These are phyloP conservation scores for Aspergillus haitiensis DNA, from an alignment of 495 filamentous ascomycete species.

Conservation along the genomic window DNA sequence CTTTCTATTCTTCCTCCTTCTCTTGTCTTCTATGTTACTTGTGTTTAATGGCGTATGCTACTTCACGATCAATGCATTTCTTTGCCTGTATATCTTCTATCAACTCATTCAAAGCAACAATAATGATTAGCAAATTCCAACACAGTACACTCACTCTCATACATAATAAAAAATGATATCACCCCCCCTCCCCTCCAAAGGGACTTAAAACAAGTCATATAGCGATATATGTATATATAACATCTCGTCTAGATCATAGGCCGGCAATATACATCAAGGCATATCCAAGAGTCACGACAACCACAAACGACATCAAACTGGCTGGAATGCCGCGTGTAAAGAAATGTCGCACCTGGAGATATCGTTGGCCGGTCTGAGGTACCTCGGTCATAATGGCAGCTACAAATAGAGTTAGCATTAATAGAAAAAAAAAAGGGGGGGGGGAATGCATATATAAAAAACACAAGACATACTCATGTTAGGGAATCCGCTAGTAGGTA, in stretches of 20 bases:
- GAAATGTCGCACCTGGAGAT: constrained; percentile 91
- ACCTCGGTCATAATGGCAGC: constrained; percentile 99
- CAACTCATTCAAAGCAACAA: constrained; percentile 6
- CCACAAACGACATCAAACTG: constrained; percentile 74
- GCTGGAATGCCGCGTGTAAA: constrained; percentile 84
- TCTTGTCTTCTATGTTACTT: constrained; percentile 8
- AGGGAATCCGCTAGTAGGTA: constrained; percentile 95
- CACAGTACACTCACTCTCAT: no score
- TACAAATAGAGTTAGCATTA: constrained; percentile 39
- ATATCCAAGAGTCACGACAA: constrained; percentile 87
- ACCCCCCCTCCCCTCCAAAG: neutral
- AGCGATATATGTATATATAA: constrained; percentile 3
- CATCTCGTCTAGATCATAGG: constrained; percentile 49
- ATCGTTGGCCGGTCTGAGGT: constrained; percentile 82
- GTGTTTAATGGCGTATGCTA: constrained; percentile 16
- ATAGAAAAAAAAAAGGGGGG: neutral
- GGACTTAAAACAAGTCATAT: neutral
- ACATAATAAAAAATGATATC: no score
- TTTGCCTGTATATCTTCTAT: constrained; percentile 24
- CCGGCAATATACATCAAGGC: constrained; percentile 79
- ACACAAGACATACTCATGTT: constrained; percentile 86
- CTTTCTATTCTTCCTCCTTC: constrained; percentile 8
- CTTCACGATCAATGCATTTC: constrained; percentile 18
- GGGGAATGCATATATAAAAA: constrained; percentile 9
- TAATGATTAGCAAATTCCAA: neutral